Conservation (phyloP, 768 basidiomycete genomes). For the Suillus sp. region DNA sequence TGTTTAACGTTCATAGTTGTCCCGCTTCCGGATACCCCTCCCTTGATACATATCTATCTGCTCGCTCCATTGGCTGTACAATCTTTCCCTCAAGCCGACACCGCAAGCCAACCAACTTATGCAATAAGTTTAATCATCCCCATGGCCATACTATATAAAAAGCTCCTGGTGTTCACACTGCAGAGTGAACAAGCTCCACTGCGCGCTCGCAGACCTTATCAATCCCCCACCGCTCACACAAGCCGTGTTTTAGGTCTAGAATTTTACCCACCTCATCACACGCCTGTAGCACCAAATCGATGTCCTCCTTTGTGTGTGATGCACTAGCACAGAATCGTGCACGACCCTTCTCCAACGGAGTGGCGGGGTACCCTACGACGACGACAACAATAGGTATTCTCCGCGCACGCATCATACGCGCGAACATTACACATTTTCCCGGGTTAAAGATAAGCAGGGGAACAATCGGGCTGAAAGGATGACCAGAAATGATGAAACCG, state of each 20-base stretch:
- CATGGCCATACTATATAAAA: not conserved
- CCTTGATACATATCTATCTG: not conserved
- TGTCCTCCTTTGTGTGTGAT: constrained; percentile 95
- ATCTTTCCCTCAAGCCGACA: not conserved
- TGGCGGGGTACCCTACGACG: constrained; percentile 90
- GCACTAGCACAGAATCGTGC: constrained; percentile 95
- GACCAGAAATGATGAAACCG: constrained; percentile 96
- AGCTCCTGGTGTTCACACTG: constrained; percentile 18
- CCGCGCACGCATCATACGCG: constrained; percentile 73
- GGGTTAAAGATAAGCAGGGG: constrained; percentile 91
- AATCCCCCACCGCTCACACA: constrained; percentile 72
- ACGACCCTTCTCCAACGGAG: constrained; percentile 83
- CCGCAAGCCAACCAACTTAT: not conserved
- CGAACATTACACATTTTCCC: constrained; percentile 92
- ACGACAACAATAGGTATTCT: constrained; percentile 82
- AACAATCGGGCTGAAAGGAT: constrained; percentile 89
- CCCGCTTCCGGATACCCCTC: not conserved
- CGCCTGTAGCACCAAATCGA: constrained; percentile 82
- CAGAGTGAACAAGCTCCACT: constrained; percentile 64
- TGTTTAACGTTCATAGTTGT: not conserved
- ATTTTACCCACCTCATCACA: constrained; percentile 91
- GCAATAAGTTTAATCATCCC: not conserved
- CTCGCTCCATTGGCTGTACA: not conserved
- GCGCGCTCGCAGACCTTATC: constrained; percentile 74
- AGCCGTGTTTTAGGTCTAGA: constrained; percentile 86